phyloP scores from a whole-genome alignment of 495 filamentous ascomycete species.

The Daldinia bambusicola region DNA sequence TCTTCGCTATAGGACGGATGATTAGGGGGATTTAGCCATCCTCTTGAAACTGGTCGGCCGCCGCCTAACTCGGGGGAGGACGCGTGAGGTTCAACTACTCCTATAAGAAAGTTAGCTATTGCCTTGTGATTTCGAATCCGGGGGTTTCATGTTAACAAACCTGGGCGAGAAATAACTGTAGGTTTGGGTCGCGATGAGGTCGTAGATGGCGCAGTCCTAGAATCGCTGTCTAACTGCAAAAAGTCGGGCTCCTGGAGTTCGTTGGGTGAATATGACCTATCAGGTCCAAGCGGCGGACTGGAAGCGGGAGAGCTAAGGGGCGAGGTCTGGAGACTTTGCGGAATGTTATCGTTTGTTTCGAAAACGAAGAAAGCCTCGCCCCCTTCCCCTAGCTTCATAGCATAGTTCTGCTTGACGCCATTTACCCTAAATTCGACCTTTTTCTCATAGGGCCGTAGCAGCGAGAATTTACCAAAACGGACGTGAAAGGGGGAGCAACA shows the following conservation, averaged over 20 bases:
- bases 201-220: conserved; percentile 49
- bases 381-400: conserved; percentile 98
- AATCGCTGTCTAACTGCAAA: conserved; percentile 71
- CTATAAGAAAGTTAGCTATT: conserved; percentile 51
- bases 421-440: conserved; percentile 99
- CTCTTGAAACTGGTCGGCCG: conserved; percentile 56
- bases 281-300: conserved; percentile 75
- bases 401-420: conserved; percentile 86
- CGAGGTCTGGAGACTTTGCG: conserved; percentile 90
- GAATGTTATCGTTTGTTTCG: conserved; percentile 89
- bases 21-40: conserved; percentile 52
- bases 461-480: conserved; percentile 97
- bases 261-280: conserved; percentile 61
- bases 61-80: conserved; percentile 66
- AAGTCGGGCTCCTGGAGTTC: conserved; percentile 83
- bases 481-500: conserved; percentile 98
- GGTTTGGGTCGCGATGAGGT: conserved; percentile 53
- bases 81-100: conserved; percentile 69
- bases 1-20: conserved; percentile 59
- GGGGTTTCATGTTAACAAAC: conserved; percentile 26
- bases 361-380: conserved; percentile 99
- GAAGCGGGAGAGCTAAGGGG: conserved; percentile 87
- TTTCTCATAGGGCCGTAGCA: conserved; percentile 96
- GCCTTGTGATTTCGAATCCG: background rate
- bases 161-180: conserved; percentile 47